phyloP scores from a whole-genome alignment of 306 rosid genomes.

The Abrus precatorius region DNA sequence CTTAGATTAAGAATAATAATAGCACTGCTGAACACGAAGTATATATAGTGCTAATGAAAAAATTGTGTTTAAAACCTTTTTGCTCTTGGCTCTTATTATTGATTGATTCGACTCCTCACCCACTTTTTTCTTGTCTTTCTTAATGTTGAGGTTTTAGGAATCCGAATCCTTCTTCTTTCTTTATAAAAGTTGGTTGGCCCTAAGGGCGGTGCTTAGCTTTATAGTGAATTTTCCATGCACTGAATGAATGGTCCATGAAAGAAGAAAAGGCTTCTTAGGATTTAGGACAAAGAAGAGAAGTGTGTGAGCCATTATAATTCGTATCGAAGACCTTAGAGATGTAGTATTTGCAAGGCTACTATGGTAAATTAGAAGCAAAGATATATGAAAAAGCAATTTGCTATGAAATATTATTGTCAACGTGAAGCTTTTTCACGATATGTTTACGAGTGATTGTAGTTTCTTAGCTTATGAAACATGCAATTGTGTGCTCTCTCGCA shows the following conservation, averaged over 20 bases:
- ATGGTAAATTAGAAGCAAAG: neutral
- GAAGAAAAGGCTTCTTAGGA: constrained; percentile 10
- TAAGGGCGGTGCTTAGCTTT: constrained; percentile 49
- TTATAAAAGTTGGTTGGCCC: constrained; percentile 24
- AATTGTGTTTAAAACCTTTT: neutral
- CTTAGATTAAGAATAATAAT: neutral
- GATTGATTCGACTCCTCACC: constrained; percentile 37
- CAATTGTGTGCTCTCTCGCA: constrained; percentile 17
- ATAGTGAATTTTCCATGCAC: constrained; percentile 49
- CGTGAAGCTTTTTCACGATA: constrained; percentile 10
- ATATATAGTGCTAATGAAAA: neutral
- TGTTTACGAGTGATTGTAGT: constrained; percentile 7
- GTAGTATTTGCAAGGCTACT: neutral
- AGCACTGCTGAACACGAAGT: neutral
- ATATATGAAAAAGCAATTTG: neutral
- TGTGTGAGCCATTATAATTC: constrained; percentile 2
- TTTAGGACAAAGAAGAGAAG: constrained; percentile 5
- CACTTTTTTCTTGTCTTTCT: constrained; percentile 4
- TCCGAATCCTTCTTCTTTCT: constrained; percentile 36
- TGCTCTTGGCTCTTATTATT: neutral
- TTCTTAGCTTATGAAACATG: constrained; percentile 34
- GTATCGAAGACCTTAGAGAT: neutral
- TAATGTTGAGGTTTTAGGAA: constrained; percentile 39
- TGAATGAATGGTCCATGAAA: constrained; percentile 36
- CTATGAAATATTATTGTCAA: neutral